Percentiles rank a stretch among this genome's conserved stretches.
Conservation (phyloP, 1,284 basidiomycete species). For the Volvariella surrecta region DNA sequence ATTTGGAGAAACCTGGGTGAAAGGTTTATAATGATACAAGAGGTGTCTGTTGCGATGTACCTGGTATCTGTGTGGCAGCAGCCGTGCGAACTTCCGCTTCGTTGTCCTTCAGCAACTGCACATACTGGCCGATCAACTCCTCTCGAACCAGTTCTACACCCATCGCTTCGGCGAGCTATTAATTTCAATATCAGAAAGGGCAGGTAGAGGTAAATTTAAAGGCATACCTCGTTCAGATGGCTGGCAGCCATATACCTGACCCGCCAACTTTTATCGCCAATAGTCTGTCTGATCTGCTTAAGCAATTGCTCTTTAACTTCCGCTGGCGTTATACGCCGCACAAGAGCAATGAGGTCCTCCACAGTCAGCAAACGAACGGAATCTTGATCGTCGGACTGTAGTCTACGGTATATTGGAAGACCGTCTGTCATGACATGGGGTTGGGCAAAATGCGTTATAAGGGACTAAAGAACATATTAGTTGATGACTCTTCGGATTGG, state of each 20-base stretch:
- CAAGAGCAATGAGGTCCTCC: conserved; percentile 92
- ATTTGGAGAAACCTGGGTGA: conserved; percentile 83
- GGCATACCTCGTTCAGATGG: conserved; percentile 87
- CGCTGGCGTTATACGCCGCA: conserved; percentile 72
- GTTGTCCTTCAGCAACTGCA: conserved; percentile 94
- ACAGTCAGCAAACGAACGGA: conserved; percentile 95
- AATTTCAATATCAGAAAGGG: conserved; percentile 6
- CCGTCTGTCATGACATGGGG: conserved; percentile 83
- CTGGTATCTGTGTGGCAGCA: conserved; percentile 93
- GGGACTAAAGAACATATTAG: conserved; percentile 41
- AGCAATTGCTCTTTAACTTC: conserved; percentile 92
- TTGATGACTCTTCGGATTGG: conserved; percentile 3
- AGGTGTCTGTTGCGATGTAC: conserved; percentile 32
- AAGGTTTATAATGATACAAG: conserved; percentile 8
- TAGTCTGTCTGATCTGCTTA: conserved; percentile 81
- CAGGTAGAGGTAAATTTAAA: neutral
- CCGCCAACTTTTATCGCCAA: conserved; percentile 96
- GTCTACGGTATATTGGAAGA: conserved; percentile 88
- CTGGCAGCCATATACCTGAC: conserved; percentile 99
- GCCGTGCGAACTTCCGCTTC: conserved; percentile 99
- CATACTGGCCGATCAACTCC: conserved; percentile 90
- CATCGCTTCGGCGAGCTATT: conserved; percentile 84
- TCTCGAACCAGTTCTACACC: conserved; percentile 90
- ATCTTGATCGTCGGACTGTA: conserved; percentile 96
- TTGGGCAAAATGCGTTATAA: conserved; percentile 71